These are phyloP conservation scores for Senecio squalidus DNA, from an alignment of 140 eudicot genomes.

Conservation along the genomic window DNA sequence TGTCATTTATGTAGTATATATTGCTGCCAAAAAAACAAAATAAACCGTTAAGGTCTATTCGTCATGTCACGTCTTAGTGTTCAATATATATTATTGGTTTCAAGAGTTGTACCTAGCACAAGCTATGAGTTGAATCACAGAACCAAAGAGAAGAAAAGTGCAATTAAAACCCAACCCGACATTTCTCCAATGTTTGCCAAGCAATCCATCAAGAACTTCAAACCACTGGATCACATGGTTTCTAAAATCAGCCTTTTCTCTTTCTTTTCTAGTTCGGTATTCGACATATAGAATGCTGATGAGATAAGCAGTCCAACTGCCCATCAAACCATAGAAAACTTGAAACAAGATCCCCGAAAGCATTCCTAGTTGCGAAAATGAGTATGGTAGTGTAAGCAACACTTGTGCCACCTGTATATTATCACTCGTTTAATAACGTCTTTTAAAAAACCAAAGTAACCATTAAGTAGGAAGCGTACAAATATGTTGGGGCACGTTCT, in stretches of 20 bases:
- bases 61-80: no score
- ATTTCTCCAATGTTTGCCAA: constrained; percentile 98
- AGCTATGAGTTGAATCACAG: constrained; percentile 99
- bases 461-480: no score
- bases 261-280: constrained; percentile 91
- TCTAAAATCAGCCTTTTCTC: constrained; percentile 93
- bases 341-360: constrained; percentile 77
- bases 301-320: constrained; percentile 96
- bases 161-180: constrained; percentile 99
- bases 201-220: constrained; percentile 98
- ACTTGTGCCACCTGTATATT: constrained; percentile 88
- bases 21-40: constrained; percentile 51
- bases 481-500: no score
- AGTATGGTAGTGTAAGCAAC: constrained; percentile 90
- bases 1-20: constrained; percentile 92
- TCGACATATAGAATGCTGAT: constrained; percentile 90
- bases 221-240: constrained; percentile 99
- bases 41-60: no score
- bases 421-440: no score
- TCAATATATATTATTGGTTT: not conserved
- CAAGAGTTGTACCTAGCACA: constrained; percentile 78
- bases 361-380: constrained; percentile 97
- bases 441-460: no score
- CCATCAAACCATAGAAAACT: constrained; percentile 85
- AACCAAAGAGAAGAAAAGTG: constrained; percentile 96